A percentile compares a stretch with the other conserved stretches of the same genome.
phyloP scores from a whole-genome alignment of 345 rosid genomes.

The Eucalyptus regnans region DNA sequence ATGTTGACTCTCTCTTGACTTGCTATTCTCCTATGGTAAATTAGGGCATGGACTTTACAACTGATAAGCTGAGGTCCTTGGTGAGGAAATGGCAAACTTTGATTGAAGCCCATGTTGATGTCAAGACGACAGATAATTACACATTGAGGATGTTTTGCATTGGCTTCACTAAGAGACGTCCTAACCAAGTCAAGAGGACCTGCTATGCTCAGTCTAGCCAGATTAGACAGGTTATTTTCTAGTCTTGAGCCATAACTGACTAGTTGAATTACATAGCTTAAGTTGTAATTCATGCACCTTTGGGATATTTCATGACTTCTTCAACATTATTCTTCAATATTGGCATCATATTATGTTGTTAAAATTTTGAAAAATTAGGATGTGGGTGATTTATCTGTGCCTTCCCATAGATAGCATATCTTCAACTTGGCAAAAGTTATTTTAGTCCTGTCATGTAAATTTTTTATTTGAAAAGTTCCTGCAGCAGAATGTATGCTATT shows the following conservation, averaged over 20 bases:
- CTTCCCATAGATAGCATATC: neutral
- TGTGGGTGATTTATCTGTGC: neutral
- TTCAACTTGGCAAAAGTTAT: neutral
- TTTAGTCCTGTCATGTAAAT: neutral
- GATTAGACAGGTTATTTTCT: constrained; percentile 47
- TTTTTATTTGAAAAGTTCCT: neutral
- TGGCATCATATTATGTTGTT: neutral
- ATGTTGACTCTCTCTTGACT: neutral
- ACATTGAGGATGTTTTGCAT: constrained; percentile 90
- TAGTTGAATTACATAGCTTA: neutral
- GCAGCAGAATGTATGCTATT: neutral
- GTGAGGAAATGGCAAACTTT: constrained; percentile 93
- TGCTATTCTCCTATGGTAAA: neutral
- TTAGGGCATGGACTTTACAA: constrained; percentile 93
- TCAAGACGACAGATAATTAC: constrained; percentile 82
- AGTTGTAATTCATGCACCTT: neutral
- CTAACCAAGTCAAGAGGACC: constrained; percentile 90
- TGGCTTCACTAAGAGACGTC: constrained; percentile 87
- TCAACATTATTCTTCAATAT: neutral
- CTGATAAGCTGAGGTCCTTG: constrained; percentile 91
- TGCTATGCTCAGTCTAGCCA: constrained; percentile 97
- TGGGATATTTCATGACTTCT: neutral
- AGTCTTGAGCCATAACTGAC: neutral
- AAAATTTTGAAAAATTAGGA: neutral
- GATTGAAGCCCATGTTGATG: constrained; percentile 94